Evolutionary conservation across 2,329 filamentous ascomycete species (phyloP).

Genomic region (Claviceps sp.): DNA sequence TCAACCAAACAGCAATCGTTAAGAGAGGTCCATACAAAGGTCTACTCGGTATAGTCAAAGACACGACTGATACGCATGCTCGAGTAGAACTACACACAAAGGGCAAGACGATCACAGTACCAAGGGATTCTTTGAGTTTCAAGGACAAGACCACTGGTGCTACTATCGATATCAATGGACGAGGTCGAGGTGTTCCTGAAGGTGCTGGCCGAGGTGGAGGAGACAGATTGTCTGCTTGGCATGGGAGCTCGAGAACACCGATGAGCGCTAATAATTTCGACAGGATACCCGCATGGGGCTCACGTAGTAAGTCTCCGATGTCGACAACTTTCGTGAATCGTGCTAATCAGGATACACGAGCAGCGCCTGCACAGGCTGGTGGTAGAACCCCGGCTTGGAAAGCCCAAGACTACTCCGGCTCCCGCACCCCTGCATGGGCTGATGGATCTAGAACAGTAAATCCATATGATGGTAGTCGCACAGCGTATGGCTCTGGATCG

Average conservation of each 20-base stretch:
- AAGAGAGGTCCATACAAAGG: constrained; percentile 84
- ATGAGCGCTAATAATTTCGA: constrained; percentile 46
- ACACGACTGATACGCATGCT: constrained; percentile 74
- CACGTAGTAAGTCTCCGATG: constrained; percentile 43
- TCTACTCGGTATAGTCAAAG: constrained; percentile 86
- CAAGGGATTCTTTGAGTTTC: constrained; percentile 69
- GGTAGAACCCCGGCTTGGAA: constrained; percentile 53
- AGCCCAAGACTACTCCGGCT: constrained; percentile 36
- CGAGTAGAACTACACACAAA: constrained; percentile 91
- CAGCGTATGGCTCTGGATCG: constrained; percentile 61
- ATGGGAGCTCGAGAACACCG: constrained; percentile 55
- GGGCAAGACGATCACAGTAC: constrained; percentile 77
- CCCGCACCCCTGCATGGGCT: constrained; percentile 58
- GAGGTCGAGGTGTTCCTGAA: constrained; percentile 32
- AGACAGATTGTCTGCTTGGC: constrained; percentile 41
- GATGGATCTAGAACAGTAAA: constrained; percentile 55
- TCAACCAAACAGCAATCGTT: constrained; percentile 86
- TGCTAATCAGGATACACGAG: neutral
- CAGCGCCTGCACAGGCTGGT: constrained; percentile 40
- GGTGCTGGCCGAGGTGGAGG: constrained; percentile 32
- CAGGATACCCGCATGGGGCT: constrained; percentile 65
- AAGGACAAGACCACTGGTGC: constrained; percentile 74
- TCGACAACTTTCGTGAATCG: neutral
- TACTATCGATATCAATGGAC: constrained; percentile 55
- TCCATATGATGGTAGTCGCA: constrained; percentile 60